These are phyloP conservation scores for Alternaria sp. DNA, from an alignment of 2,329 filamentous ascomycete genomes.

Conservation along the genomic window DNA sequence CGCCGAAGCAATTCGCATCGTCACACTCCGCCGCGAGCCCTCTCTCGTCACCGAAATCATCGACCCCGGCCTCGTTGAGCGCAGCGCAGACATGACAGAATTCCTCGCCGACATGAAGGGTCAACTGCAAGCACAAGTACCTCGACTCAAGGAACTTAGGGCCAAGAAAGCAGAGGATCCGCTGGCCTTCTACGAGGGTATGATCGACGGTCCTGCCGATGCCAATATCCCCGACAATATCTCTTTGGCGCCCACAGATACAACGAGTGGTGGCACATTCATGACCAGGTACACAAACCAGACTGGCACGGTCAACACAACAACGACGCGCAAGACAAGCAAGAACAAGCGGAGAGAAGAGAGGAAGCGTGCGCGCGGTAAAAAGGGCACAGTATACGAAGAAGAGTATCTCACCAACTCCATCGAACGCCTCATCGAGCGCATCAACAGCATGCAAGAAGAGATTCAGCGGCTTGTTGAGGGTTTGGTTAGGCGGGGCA, in stretches of 20 bases:
- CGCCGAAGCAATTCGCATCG: slow-evolving; percentile 82
- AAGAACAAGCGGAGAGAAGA: slow-evolving; percentile 92
- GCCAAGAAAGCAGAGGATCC: slow-evolving; percentile 83
- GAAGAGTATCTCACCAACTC: slow-evolving; percentile 96
- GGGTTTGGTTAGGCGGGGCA: slow-evolving; percentile 77
- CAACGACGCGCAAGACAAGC: slow-evolving; percentile 77
- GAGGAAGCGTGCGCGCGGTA: slow-evolving; percentile 90
- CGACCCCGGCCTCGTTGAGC: slow-evolving; percentile 80
- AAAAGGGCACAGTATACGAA: slow-evolving; percentile 97
- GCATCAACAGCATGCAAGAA: slow-evolving; percentile 73
- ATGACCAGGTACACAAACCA: slow-evolving; percentile 92
- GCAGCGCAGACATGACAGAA: slow-evolving; percentile 82
- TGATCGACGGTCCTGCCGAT: slow-evolving; percentile 40
- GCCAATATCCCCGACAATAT: slow-evolving; percentile 88
- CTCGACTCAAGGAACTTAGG: slow-evolving; percentile 82
- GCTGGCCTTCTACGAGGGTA: slow-evolving; percentile 83
- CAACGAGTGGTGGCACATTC: slow-evolving; percentile 79
- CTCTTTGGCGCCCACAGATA: slow-evolving; percentile 83
- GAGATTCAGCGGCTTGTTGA: slow-evolving; percentile 79
- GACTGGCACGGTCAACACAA: slow-evolving; percentile 73
- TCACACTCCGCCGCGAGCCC: slow-evolving; percentile 65
- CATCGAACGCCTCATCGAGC: slow-evolving; percentile 80
- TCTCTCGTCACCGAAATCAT: slow-evolving; percentile 72
- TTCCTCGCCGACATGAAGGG: slow-evolving; percentile 90
- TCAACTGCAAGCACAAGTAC: slow-evolving; percentile 84